These are phyloP conservation scores for Aspergillus awamori DNA, from an alignment of 2,329 filamentous ascomycete genomes.

Conservation along the genomic window DNA sequence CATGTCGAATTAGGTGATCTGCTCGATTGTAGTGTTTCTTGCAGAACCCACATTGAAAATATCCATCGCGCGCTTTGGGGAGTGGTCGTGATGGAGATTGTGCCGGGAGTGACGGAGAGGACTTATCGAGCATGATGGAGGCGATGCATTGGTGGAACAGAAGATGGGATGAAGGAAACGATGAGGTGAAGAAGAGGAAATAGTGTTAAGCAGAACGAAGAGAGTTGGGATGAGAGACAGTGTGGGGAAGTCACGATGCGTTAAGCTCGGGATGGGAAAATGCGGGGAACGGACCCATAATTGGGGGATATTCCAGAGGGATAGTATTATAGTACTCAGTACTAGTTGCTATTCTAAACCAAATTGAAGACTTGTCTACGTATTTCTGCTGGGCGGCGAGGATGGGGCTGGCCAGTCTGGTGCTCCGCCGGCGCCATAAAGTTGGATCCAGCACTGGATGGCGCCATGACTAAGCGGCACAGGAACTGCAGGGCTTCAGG, in stretches of 20 bases:
- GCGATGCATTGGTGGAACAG: background rate
- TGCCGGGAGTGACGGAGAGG: slow-evolving; percentile 10
- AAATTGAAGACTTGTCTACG: background rate
- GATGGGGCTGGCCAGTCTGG: background rate
- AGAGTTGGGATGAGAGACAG: background rate
- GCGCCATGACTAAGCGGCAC: background rate
- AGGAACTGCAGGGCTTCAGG: background rate
- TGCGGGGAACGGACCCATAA: background rate
- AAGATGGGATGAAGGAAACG: background rate
- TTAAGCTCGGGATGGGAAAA: background rate
- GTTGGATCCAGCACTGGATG: background rate
- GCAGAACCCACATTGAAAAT: slow-evolving; percentile 57
- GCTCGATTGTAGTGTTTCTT: slow-evolving; percentile 55
- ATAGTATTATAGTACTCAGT: too few species aligned
- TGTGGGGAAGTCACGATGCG: background rate
- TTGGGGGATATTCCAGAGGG: background rate
- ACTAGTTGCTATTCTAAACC: background rate
- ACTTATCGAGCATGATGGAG: slow-evolving; percentile 19
- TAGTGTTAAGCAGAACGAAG: background rate
- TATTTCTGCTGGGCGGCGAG: background rate
- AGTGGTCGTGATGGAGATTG: slow-evolving; percentile 14
- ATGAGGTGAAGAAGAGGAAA: background rate
- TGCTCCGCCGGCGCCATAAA: background rate
- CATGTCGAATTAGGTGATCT: slow-evolving; percentile 54
- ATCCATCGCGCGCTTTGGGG: slow-evolving; percentile 25